A percentile compares a stretch with the other conserved stretches of the same genome.
These are phyloP conservation scores for Crotalaria pallida DNA, from an alignment of 306 rosid species.

Conservation along the genomic window DNA sequence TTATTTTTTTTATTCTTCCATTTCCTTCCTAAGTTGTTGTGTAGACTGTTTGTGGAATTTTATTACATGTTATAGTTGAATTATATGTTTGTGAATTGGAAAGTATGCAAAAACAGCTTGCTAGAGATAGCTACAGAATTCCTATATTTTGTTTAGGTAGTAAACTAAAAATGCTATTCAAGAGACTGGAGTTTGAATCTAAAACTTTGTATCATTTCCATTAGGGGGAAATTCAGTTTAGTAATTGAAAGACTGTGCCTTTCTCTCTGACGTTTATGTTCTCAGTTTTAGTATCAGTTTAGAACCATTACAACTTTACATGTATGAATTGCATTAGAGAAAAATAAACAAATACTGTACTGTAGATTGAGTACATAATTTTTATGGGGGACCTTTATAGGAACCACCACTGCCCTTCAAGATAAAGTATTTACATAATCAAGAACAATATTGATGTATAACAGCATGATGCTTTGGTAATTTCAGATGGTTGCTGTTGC, in stretches of 20 bases:
- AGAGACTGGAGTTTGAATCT: constrained; percentile 1
- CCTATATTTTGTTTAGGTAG: neutral
- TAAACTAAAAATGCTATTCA: constrained; percentile 4
- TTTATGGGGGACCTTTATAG: neutral
- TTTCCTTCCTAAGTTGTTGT: constrained; percentile 7
- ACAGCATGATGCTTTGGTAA: constrained; percentile 15
- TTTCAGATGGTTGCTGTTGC: constrained; percentile 94
- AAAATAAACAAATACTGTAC: neutral
- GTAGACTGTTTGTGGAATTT: neutral
- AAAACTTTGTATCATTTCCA: neutral
- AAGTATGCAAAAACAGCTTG: too few relatives aligned
- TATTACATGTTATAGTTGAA: constrained; percentile 11
- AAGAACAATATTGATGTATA: neutral
- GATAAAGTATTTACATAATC: neutral
- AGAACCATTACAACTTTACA: neutral
- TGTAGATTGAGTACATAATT: neutral
- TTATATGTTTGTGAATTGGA: constrained; percentile 3
- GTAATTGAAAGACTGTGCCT: neutral
- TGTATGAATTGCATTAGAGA: constrained; percentile 2
- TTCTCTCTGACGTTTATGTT: neutral
- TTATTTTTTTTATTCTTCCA: neutral
- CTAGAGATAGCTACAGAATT: neutral
- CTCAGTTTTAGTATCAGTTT: neutral
- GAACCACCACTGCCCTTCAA: constrained; percentile 5
- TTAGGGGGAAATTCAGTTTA: neutral